Evolutionary conservation across 441 rosid species (phyloP), one percentile per base, ranked within the genome.

Genomic region (Viola pubescens): DNA sequence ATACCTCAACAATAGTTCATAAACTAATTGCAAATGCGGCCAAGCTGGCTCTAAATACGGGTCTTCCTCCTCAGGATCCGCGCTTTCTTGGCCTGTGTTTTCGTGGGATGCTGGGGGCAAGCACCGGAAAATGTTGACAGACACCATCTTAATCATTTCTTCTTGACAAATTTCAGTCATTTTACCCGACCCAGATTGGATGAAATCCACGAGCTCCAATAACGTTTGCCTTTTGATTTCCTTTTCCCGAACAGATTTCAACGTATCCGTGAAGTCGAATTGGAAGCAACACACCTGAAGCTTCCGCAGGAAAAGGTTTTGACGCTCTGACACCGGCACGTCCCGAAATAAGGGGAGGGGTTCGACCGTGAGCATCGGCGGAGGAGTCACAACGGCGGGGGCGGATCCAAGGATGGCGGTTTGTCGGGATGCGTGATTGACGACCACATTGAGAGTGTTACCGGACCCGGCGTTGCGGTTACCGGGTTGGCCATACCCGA

Each of bases 51-150:
- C 97, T 70, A 83, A 62, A 72, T 81, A 85, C 0, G 89, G 85
- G 45, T 91, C 98, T 11, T 91, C 98, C 69, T 91, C 98, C 52
- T 91, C 98, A 0, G 88, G 95, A 76, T 91, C 97, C 0, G 73
- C 60, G 13, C 68, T 74, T 65, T 83, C 96, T 71, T 85, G 97
- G 3, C 95, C 98, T 0, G 94, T 91, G 42, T 81, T 86, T 62
- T 88, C 95, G 8, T 88, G 89, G 9, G 92, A 65, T 0, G 88
- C 79, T 0, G 96, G 95, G 7, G 98, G 96, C 59, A 91, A 73
- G 64, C 86, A 82, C 46, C 94, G 74, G 72, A 85, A 89, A 37
- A 91, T 67, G 68, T 89, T 89, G 34, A 79, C 62, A 0, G 81
- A 73, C 6, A 91, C 73, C 96, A 88, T 91, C 62, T 63, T 86